Base-by-base conservation (phyloP, 192 early-diverging fungal genomes). In the Piromyces finnis region DNA sequence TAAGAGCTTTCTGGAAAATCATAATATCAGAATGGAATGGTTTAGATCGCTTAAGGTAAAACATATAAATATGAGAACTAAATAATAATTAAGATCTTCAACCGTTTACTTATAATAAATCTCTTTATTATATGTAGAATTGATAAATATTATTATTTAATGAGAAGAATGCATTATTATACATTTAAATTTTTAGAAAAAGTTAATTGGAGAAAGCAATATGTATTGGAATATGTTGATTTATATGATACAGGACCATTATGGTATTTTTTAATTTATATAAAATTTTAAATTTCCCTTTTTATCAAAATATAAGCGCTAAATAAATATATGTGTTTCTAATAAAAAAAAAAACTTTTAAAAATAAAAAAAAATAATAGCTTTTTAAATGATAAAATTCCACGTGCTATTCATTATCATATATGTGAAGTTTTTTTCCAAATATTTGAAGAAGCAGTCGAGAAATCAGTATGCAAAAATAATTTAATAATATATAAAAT, bases 21-120 rank as follows among this genome's bases (percentile, higher is more conserved):
- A 90, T 93, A 22, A 86, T 87, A 78, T 82, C 78, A 27, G 91
- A 94, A 82, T 95, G 94, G 94, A 84, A 89, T 78, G 92, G 93
- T 13, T 90, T 95, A 68, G 94, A 95, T 85, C 88, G 92, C 36
- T 82, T 93, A 36, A 85, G 93, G 93, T 94, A 77, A n/a, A n/a
- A n/a, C n/a, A n/a, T n/a, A n/a, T n/a, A n/a, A n/a, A n/a, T n/a
- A n/a, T n/a, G n/a, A n/a, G n/a, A n/a, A n/a, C n/a, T n/a, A n/a
- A n/a, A n/a, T n/a, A n/a, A n/a, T n/a, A n/a, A n/a, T n/a, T n/a
- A n/a, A n/a, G n/a, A n/a, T n/a, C n/a, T n/a, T n/a, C n/a, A n/a
- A n/a, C n/a, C n/a, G n/a, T n/a, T n/a, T n/a, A n/a, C n/a, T n/a
- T n/a, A n/a, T n/a, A n/a, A n/a, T n/a, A n/a, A n/a, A n/a, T n/a